Conservation (phyloP, 176 grass and related monocot species). For the Elymus sibiricus region DNA sequence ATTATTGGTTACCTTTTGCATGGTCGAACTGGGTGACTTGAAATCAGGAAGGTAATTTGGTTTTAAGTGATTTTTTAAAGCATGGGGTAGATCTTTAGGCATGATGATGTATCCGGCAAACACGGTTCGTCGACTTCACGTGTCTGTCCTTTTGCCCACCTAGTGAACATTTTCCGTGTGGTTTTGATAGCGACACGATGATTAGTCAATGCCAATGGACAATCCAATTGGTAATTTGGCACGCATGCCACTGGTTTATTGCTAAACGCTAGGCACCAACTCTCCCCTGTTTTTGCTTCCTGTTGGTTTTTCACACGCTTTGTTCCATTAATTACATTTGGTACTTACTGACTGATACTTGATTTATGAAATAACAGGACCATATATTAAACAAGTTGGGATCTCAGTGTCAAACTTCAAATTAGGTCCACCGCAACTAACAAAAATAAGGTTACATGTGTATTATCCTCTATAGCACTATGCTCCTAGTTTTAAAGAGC, state of each 20-base stretch:
- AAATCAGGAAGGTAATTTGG: background rate
- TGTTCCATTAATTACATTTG: background rate
- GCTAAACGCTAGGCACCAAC: background rate
- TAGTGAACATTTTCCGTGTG: background rate
- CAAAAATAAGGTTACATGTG: no score
- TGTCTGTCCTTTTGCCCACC: background rate
- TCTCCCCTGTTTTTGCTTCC: background rate
- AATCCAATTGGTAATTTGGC: background rate
- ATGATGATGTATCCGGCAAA: background rate
- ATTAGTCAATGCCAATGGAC: background rate
- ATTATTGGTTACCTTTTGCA: background rate
- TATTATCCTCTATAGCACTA: no score
- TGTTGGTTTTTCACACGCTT: background rate
- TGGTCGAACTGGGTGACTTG: background rate
- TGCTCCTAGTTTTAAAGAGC: no score
- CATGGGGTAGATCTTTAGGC: background rate
- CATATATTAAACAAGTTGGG: background rate
- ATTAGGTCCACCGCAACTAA: no score
- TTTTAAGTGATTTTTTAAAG: background rate
- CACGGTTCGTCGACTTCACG: background rate
- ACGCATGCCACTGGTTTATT: background rate
- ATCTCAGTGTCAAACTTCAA: background rate
- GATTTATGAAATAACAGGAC: no score
- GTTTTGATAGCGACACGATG: background rate
- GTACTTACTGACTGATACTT: background rate